Percentiles rank a stretch among this genome's conserved stretches.
Conservation (phyloP, 768 basidiomycete species). For the Lepiota venenata region DNA sequence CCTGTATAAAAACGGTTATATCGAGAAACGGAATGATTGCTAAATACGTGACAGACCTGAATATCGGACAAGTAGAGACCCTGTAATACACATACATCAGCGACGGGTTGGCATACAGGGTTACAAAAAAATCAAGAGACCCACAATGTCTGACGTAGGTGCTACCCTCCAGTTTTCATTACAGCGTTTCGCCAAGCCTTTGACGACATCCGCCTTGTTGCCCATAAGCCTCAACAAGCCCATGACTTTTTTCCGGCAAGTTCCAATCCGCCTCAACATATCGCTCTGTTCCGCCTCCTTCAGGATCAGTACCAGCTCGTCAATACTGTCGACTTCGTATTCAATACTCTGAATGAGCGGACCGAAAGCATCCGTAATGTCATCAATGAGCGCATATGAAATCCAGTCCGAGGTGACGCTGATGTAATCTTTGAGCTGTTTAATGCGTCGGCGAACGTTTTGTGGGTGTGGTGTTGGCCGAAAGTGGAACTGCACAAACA, state of each 20-base stretch:
- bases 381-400: slow-evolving; percentile 98
- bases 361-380: slow-evolving; percentile 99
- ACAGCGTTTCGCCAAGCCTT: slow-evolving; percentile 95
- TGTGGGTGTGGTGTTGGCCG: slow-evolving; percentile 96
- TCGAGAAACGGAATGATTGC: too few relatives aligned
- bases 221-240: slow-evolving; percentile 95
- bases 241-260: slow-evolving; percentile 99
- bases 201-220: slow-evolving; percentile 99
- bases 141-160: slow-evolving; percentile 93
- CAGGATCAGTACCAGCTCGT: slow-evolving; percentile 94
- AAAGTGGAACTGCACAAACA: slow-evolving; percentile 80
- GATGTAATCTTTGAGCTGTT: slow-evolving; percentile 99
- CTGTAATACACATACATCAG: slow-evolving; percentile 32
- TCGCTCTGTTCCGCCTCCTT: slow-evolving; percentile 97
- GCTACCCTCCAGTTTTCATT: slow-evolving; percentile 99
- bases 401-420: slow-evolving; percentile 99
- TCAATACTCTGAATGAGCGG: slow-evolving; percentile 98
- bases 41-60: slow-evolving; percentile 31
- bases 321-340: slow-evolving; percentile 98
- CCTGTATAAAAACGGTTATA: slow-evolving; percentile 22
- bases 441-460: slow-evolving; percentile 96
- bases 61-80: slow-evolving; percentile 96
- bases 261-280: slow-evolving; percentile 96
- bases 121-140: too few relatives aligned
- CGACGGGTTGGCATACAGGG: background rate